These are phyloP conservation scores for Juglanconis sp. DNA, from an alignment of 2,329 filamentous ascomycete genomes.

Conservation along the genomic window DNA sequence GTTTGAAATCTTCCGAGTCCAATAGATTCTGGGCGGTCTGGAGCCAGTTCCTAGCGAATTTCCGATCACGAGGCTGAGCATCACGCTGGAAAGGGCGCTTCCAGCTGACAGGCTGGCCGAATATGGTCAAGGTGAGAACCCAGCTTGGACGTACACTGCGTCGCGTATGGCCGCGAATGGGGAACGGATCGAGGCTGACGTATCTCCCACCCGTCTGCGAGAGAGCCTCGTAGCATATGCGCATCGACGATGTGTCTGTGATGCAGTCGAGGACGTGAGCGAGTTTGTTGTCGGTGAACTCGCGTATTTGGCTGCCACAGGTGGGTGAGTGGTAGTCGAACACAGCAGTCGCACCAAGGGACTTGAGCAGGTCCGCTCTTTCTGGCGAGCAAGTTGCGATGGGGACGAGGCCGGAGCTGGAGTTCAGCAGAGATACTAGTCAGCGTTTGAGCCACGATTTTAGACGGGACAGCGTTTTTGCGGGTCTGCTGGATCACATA, in stretches of 20 bases:
- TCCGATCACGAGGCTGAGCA: background rate
- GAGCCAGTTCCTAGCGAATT: background rate
- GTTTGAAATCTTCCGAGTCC: background rate
- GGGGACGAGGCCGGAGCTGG: background rate
- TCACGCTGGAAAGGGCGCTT: background rate
- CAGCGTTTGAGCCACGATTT: too few relatives aligned
- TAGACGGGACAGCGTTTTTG: too few relatives aligned
- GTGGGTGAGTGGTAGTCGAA: conserved; percentile 50
- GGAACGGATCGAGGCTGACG: background rate
- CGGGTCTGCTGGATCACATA: too few relatives aligned
- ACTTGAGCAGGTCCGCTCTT: conserved; percentile 45
- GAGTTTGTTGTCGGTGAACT: conserved; percentile 41
- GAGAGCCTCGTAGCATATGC: conserved; percentile 1
- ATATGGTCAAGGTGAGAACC: background rate
- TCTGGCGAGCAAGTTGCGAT: conserved; percentile 32
- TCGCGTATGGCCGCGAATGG: background rate
- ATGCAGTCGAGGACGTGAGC: conserved; percentile 48
- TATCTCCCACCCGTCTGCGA: background rate
- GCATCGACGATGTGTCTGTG: background rate
- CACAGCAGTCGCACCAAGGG: conserved; percentile 43
- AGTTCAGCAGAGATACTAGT: too few relatives aligned
- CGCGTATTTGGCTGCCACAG: conserved; percentile 42
- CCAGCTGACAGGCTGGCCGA: background rate
- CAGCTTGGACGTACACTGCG: background rate
- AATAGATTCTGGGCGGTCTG: background rate